phyloP scores from a whole-genome alignment of 805 yeast genomes.

The Kodamaea restingae region DNA sequence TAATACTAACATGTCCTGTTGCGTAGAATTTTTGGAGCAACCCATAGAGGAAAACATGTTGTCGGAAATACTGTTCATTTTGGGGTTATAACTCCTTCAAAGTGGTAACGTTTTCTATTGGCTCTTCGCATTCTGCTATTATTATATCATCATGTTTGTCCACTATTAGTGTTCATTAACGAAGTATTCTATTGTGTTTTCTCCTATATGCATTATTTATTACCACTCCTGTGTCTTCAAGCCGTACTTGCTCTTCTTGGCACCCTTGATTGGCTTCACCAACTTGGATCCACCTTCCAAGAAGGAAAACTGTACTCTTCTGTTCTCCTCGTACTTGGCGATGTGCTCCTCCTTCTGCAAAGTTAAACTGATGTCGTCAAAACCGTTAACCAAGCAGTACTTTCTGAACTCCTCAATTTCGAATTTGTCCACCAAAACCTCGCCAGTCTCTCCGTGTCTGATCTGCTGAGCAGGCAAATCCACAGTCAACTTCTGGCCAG shows the following conservation, averaged over 20 bases:
- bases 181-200: background rate
- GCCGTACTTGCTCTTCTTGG: slow-evolving; percentile 66
- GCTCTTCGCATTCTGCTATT: too few species aligned
- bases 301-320: slow-evolving; percentile 83
- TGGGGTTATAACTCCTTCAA: too few species aligned
- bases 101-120: too few species aligned
- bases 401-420: slow-evolving; percentile 90
- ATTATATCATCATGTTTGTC: too few species aligned
- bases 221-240: slow-evolving; percentile 74
- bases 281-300: slow-evolving; percentile 82
- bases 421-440: slow-evolving; percentile 72
- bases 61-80: too few species aligned
- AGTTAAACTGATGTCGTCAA: slow-evolving; percentile 95
- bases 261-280: slow-evolving; percentile 60
- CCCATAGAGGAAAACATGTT: too few species aligned
- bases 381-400: slow-evolving; percentile 90
- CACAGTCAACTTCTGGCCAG: slow-evolving; percentile 66
- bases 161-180: too few species aligned
- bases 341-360: slow-evolving; percentile 83
- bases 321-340: slow-evolving; percentile 63
- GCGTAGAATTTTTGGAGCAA: too few species aligned
- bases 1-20: background rate
- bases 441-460: slow-evolving; percentile 54
- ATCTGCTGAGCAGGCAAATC: slow-evolving; percentile 89
- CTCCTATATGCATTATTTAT: slow-evolving; percentile 10